Evolutionary conservation across 2,329 filamentous ascomycete species (phyloP), one percentile per base, ranked within the genome.

Genomic region (Dactylellina drechsleri): DNA sequence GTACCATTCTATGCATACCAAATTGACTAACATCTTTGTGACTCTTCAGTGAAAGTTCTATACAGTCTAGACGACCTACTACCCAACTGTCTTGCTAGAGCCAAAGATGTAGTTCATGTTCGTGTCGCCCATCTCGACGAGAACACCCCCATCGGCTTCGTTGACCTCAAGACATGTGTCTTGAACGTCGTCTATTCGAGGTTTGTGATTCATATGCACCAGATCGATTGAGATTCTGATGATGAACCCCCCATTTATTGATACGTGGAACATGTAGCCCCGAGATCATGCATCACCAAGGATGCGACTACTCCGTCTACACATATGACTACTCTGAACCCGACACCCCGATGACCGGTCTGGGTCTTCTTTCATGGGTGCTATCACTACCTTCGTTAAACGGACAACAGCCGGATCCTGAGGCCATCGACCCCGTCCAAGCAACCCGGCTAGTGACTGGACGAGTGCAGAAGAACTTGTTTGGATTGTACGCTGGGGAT

Each of bases 251-350:
- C 40, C 23, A 1, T 62, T 68, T 28, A 53, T 60, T 54, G 41
- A 60, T 60, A 28, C 40, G 16, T 58, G 31, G 36, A 28, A 59
- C 88, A 67, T 87, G 86, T 83, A 98, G 95, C 81, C 95, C 95
- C 43, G 95, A 99, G 83, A 86, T 99, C 53, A 84, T 93, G 87
- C 88, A 80, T 85, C 90, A 84, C 81, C 90, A 74, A 86, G 90
- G 83, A 49, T 83, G 87, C 82, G 93, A 99, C 83, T 99, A 95
- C 83, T 95, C 93, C n/a, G 89, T 99, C 67, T 99, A 99, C 83
- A 93, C 94, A 31, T 92, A 92, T 84, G 95, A 99, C 82, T 98
- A 94, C 82, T 97, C 95, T 12, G 95, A 99, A 83, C 91, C 92
- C 77, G 93, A 97, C 80, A 92, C 90, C 16, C 95, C 96, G 62